Evolutionary conservation across 2,329 filamentous ascomycete genomes (phyloP).

Genomic region (Alternaria alternata): DNA sequence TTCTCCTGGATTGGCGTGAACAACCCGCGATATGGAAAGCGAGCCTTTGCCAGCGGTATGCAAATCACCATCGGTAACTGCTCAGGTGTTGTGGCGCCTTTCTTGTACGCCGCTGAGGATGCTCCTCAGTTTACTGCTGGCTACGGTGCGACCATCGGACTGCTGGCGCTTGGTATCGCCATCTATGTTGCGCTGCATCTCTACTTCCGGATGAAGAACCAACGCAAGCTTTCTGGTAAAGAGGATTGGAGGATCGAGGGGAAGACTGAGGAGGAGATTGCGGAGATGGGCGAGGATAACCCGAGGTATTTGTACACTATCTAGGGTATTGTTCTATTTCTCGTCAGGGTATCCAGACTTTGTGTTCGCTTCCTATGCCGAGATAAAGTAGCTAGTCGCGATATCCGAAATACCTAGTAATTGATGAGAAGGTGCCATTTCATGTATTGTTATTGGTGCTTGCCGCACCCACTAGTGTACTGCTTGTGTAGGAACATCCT

Average conservation of each 20-base stretch:
- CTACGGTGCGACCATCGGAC: constrained; percentile 34
- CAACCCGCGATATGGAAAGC: constrained; percentile 43
- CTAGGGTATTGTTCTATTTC: background rate
- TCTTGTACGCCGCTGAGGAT: constrained; percentile 26
- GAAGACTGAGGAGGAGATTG: constrained; percentile 33
- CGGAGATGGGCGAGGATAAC: constrained; percentile 38
- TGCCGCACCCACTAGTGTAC: too few species aligned
- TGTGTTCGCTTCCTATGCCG: background rate
- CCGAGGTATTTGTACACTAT: constrained; percentile 36
- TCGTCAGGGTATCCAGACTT: background rate
- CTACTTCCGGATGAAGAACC: constrained; percentile 32
- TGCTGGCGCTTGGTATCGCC: constrained; percentile 25
- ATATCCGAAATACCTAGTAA: background rate
- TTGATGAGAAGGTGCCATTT: too few species aligned
- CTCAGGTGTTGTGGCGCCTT: constrained; percentile 43
- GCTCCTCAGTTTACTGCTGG: constrained; percentile 30
- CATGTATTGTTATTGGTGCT: too few species aligned
- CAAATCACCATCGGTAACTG: constrained; percentile 50
- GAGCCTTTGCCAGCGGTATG: constrained; percentile 39
- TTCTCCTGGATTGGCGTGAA: constrained; percentile 42
- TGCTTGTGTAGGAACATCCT: too few species aligned
- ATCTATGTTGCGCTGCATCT: constrained; percentile 30
- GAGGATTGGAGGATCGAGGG: constrained; percentile 37
- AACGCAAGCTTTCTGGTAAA: constrained; percentile 31
- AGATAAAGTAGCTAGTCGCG: background rate